A percentile compares a stretch with the other conserved stretches of the same genome.
These are phyloP conservation scores for Cicer arietinum DNA, from an alignment of 306 rosid genomes.

Conservation along the genomic window DNA sequence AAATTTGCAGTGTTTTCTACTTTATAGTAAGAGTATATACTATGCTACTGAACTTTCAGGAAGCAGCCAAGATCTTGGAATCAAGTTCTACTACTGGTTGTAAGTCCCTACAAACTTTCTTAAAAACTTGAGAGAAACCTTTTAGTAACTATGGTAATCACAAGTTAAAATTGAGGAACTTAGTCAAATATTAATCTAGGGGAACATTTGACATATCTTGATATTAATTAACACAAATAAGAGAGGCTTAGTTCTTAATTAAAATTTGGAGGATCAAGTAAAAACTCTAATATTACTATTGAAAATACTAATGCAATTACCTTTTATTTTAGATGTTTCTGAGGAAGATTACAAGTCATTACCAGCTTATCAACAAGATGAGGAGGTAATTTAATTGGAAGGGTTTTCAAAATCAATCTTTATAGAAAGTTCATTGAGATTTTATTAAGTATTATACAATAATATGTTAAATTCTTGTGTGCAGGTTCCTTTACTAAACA, in stretches of 20 bases:
- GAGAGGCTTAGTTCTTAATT: no score
- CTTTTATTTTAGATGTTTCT: constrained; percentile 55
- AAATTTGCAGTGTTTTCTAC: not conserved
- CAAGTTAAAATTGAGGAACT: no score
- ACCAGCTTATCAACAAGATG: constrained; percentile 63
- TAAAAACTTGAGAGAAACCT: constrained; percentile 8
- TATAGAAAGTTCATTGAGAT: not conserved
- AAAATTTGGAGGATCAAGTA: not conserved
- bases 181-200: no score
- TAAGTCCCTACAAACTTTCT: constrained; percentile 45
- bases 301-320: not conserved
- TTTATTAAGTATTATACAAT: constrained; percentile 18
- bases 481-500: constrained; percentile 59
- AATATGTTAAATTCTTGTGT: constrained; percentile 26
- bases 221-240: no score
- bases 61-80: constrained; percentile 62
- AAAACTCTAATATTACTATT: constrained; percentile 9
- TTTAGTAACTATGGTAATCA: not conserved
- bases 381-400: constrained; percentile 54
- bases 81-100: constrained; percentile 58
- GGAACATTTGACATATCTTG: no score
- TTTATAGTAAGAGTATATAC: constrained; percentile 1
- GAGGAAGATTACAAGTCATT: constrained; percentile 64
- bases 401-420: constrained; percentile 5
- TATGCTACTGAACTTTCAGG: constrained; percentile 59